phyloP scores from a whole-genome alignment of 2,329 filamentous ascomycete genomes.

The Penicillium freii region DNA sequence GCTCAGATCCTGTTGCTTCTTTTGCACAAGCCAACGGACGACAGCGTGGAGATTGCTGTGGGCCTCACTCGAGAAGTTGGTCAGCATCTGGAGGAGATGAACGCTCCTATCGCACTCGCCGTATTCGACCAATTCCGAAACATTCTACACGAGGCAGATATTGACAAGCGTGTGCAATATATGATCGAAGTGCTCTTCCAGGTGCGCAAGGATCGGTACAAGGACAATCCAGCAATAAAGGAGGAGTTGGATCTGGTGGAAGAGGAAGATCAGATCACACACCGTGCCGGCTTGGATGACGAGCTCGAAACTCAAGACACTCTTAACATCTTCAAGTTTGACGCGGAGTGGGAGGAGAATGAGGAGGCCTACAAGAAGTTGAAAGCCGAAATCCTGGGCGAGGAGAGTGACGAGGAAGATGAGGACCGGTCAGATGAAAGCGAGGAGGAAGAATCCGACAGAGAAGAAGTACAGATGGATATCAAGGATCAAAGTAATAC shows the following conservation, averaged over 20 bases:
- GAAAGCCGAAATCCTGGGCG: conserved; percentile 90
- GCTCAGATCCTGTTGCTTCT: conserved; percentile 91
- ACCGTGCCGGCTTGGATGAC: conserved; percentile 77
- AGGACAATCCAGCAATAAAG: conserved; percentile 85
- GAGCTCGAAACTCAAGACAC: conserved; percentile 81
- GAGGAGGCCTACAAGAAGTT: conserved; percentile 87
- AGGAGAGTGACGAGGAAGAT: conserved; percentile 81
- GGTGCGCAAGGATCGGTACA: conserved; percentile 92
- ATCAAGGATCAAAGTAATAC: conserved; percentile 98
- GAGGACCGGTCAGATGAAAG: conserved; percentile 60
- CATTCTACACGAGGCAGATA: conserved; percentile 93
- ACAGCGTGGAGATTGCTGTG: conserved; percentile 96
- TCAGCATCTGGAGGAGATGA: conserved; percentile 94
- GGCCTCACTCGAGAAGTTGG: conserved; percentile 90
- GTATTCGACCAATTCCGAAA: conserved; percentile 96
- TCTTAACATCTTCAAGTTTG: conserved; percentile 94
- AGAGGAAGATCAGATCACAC: conserved; percentile 97
- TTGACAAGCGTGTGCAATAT: conserved; percentile 98
- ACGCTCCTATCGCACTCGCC: conserved; percentile 76
- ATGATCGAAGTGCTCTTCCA: conserved; percentile 99
- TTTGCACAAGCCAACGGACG: conserved; percentile 91
- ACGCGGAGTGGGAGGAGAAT: conserved; percentile 83
- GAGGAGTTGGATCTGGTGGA: conserved; percentile 94
- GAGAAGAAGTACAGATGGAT: conserved; percentile 79
- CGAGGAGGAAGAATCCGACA: conserved; percentile 68